A percentile compares a stretch with the other conserved stretches of the same genome.
Evolutionary conservation across 192 early-diverging fungal genomes (phyloP).

Genomic region (Backusella australiensis): DNA sequence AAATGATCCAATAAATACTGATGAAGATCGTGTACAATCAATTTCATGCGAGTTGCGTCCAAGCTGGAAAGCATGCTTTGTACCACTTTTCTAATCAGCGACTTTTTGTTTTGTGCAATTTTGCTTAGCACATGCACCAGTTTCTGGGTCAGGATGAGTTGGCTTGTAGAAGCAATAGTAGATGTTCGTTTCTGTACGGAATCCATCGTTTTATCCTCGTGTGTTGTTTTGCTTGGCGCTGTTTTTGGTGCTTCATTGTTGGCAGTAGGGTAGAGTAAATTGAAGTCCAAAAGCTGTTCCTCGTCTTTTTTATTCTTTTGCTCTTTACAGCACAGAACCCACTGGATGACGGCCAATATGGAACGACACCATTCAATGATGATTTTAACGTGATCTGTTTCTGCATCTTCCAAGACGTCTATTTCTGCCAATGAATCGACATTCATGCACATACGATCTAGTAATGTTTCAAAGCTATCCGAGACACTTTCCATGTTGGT

Average conservation of each 20-base stretch:
- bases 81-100: background rate
- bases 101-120: slow-evolving; percentile 5
- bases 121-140: slow-evolving; percentile 10
- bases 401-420: background rate
- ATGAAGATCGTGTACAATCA: slow-evolving; percentile 22
- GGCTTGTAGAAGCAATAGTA: background rate
- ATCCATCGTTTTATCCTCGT: background rate
- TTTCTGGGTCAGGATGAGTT: slow-evolving; percentile 11
- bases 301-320: background rate
- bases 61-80: background rate
- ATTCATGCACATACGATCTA: slow-evolving; percentile 17
- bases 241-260: background rate
- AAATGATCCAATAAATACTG: slow-evolving; percentile 32
- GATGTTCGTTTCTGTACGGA: background rate
- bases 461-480: slow-evolving; percentile 13
- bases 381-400: background rate
- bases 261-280: background rate
- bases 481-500: background rate
- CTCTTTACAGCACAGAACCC: background rate
- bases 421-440: background rate
- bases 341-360: background rate
- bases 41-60: background rate
- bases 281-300: background rate
- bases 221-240: background rate
- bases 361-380: slow-evolving; percentile 19